Evolutionary conservation across 2,329 filamentous ascomycete genomes (phyloP).

Genomic region (Stagonosporopsis chrysanthemi): DNA sequence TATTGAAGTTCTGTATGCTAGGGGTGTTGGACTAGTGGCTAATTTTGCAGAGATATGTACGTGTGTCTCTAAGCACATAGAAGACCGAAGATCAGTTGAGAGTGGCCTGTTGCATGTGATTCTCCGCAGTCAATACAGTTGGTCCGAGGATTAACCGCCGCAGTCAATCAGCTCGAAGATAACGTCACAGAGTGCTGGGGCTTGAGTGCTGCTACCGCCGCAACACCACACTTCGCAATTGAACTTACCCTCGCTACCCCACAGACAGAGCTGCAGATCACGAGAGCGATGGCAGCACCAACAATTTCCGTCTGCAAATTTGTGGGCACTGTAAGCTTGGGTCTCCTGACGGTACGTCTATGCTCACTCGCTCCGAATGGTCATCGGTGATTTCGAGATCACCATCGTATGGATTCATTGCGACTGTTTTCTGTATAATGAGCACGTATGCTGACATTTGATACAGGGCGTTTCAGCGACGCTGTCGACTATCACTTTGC

Average conservation of each 20-base stretch:
- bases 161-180: slow-evolving; percentile 34
- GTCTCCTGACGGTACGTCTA: slow-evolving; percentile 79
- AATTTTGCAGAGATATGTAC: too few species aligned
- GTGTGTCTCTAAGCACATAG: too few species aligned
- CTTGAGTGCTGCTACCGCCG: background rate
- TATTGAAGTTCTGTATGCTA: background rate
- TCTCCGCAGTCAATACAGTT: background rate
- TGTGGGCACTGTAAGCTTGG: slow-evolving; percentile 87
- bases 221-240: slow-evolving; percentile 6
- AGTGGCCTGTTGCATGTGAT: slow-evolving; percentile 2
- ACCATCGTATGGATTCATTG: background rate
- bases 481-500: slow-evolving; percentile 77
- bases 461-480: slow-evolving; percentile 86
- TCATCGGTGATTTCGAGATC: background rate
- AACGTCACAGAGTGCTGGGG: slow-evolving; percentile 21
- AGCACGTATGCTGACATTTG: slow-evolving; percentile 6
- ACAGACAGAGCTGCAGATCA: background rate
- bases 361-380: slow-evolving; percentile 21
- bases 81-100: background rate
- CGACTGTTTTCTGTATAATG: background rate
- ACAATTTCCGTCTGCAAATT: slow-evolving; percentile 86
- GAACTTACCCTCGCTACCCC: background rate
- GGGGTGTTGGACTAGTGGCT: background rate
- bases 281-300: slow-evolving; percentile 64
- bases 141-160: slow-evolving; percentile 13